Base-by-base conservation (phyloP, 768 basidiomycete species). In the Trametes gibbosa region DNA sequence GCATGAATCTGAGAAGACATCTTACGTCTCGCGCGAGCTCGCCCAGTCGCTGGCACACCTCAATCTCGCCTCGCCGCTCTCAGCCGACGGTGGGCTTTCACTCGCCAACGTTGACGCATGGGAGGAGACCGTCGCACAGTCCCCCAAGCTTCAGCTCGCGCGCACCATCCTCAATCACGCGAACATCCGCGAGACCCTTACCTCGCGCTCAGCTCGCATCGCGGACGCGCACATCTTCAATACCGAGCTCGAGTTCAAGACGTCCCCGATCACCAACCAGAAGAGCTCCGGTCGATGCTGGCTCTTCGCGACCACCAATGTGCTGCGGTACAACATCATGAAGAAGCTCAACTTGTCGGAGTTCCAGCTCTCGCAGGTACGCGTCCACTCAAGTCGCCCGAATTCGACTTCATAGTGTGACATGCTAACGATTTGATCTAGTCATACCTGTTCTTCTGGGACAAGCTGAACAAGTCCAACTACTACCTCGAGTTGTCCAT, bases 391-490 rank as follows among this genome's bases (percentile, higher is more conserved):
- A 67, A 21, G n/a, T 25, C 3, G n/a, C 39, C 54, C 8, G 27
- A 50, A 12, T 4, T 10, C 29, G 29, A 10, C 29, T 10, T 24
- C 42, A 10, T 56, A 53, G 47, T 21, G 7, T n/a, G 2, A n/a
- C 5, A 16, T 32, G 17, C 46, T 27, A 49, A 56, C 35, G 5
- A 2, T 2, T 17, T 40, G 17, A 39, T 41, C 42, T 65, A 92
- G 89, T 84, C 85, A 2, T 96, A 96, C 73, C 80, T 95, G 27
- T 95, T 95, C 81, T 95, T 98, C 81, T 96, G 89, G 81, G 95
- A 98, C 75, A 95, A 95, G 74, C 83, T 98, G 50, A 93, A 95
- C 79, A 92, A 97, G 75, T 77, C 86, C 47, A 95, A 95, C 75
- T 95, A 91, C 75, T 96, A 89, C 73, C 86, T 97, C 17, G 95